phyloP scores from a whole-genome alignment of 2,329 filamentous ascomycete genomes.

The Clathrospora elynae region DNA sequence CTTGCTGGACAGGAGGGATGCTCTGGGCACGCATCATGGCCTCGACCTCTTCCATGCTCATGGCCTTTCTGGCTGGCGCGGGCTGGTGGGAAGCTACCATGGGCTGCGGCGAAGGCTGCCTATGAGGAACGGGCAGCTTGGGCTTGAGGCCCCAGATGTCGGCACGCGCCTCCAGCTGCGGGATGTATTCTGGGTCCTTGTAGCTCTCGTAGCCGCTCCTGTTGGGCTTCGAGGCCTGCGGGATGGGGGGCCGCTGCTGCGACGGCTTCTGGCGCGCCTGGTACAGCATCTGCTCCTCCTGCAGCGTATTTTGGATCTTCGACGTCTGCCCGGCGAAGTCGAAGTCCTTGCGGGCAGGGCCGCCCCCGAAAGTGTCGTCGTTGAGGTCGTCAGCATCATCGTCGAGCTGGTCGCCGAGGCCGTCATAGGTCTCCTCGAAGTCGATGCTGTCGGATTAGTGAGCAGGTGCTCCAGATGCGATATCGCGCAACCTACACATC shows the following conservation, averaged over 20 bases:
- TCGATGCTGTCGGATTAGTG: constrained; percentile 67
- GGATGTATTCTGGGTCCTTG: constrained; percentile 79
- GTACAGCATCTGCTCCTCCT: constrained; percentile 88
- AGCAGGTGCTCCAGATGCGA: constrained; percentile 47
- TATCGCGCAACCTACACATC: constrained; percentile 57
- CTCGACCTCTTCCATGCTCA: constrained; percentile 97
- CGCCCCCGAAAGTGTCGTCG: constrained; percentile 82
- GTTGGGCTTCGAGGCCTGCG: constrained; percentile 62
- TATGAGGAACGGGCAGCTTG: constrained; percentile 55
- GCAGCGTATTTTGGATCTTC: constrained; percentile 80
- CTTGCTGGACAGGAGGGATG: constrained; percentile 49
- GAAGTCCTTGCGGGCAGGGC: constrained; percentile 79
- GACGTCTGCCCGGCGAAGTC: constrained; percentile 96
- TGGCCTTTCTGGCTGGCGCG: constrained; percentile 68
- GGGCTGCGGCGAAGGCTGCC: constrained; percentile 34
- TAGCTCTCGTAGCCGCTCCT: constrained; percentile 93
- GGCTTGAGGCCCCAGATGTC: constrained; percentile 86
- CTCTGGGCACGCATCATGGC: constrained; percentile 81
- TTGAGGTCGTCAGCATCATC: constrained; percentile 95
- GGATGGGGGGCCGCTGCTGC: constrained; percentile 53
- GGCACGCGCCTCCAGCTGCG: constrained; percentile 89
- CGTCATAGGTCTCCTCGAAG: constrained; percentile 98
- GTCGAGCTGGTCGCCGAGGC: constrained; percentile 85
- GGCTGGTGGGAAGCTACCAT: constrained; percentile 22
- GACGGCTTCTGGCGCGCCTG: constrained; percentile 68